phyloP scores from a whole-genome alignment of 495 filamentous ascomycete species.

The Neurospora tetraspora region DNA sequence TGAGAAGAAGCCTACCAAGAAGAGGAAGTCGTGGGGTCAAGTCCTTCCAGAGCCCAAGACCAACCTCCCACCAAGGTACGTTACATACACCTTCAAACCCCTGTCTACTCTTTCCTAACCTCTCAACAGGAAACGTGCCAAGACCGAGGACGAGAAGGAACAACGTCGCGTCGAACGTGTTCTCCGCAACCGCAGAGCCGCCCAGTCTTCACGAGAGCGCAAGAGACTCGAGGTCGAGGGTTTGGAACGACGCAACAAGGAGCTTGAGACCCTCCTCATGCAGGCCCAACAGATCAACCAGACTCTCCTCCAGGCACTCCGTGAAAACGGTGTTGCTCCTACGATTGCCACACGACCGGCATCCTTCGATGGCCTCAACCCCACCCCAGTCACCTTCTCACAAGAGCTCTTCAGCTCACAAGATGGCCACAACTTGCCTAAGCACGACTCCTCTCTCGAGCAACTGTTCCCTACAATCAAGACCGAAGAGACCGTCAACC shows the following conservation, averaged over 20 bases:
- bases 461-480: slow-evolving; percentile 27
- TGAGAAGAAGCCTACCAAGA: slow-evolving; percentile 81
- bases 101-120: slow-evolving; percentile 7
- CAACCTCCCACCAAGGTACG: slow-evolving; percentile 84
- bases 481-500: slow-evolving; percentile 40
- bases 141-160: slow-evolving; percentile 98
- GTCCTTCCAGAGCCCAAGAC: slow-evolving; percentile 95
- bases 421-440: slow-evolving; percentile 20
- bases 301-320: slow-evolving; percentile 52
- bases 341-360: slow-evolving; percentile 7
- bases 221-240: slow-evolving; percentile 91
- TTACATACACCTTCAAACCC: slow-evolving; percentile 11
- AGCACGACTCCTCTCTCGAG: slow-evolving; percentile 20
- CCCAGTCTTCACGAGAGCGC: slow-evolving; percentile 90
- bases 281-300: slow-evolving; percentile 57
- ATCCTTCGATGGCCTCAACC: slow-evolving; percentile 26
- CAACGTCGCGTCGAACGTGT: slow-evolving; percentile 96
- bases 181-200: slow-evolving; percentile 87
- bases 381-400: slow-evolving; percentile 40
- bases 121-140: slow-evolving; percentile 74
- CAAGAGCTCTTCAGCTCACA: slow-evolving; percentile 40
- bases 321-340: slow-evolving; percentile 43
- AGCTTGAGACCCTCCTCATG: slow-evolving; percentile 54
- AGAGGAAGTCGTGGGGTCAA: slow-evolving; percentile 98
- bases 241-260: slow-evolving; percentile 66